phyloP scores from a whole-genome alignment of 2,329 filamentous ascomycete genomes.

The Pyrenophora tritici-repentis region DNA sequence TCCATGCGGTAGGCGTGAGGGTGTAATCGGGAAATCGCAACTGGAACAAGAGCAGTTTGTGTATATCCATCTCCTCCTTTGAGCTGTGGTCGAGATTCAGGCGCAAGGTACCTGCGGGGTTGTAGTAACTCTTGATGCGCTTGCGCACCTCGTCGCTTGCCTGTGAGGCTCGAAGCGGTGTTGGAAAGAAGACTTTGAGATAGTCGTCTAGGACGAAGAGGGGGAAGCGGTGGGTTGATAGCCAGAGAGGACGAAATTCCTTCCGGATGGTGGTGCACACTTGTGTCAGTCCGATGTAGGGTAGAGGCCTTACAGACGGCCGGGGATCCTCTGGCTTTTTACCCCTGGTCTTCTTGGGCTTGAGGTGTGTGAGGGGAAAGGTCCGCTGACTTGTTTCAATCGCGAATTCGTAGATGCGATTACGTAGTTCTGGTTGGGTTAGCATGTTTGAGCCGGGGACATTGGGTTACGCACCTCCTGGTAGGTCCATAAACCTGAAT shows the following conservation, averaged over 20 bases:
- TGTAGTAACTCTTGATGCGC: slow-evolving; percentile 8
- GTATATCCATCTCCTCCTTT: slow-evolving; percentile 10
- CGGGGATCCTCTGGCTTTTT: not conserved
- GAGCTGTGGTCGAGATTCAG: slow-evolving; percentile 18
- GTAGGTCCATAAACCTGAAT: slow-evolving; percentile 32
- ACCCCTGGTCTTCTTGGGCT: not conserved
- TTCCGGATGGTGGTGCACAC: slow-evolving; percentile 26
- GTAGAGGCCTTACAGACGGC: slow-evolving; percentile 8
- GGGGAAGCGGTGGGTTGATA: slow-evolving; percentile 26
- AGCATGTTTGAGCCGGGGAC: not conserved
- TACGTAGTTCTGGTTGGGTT: slow-evolving; percentile 26
- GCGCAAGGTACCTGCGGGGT: slow-evolving; percentile 15
- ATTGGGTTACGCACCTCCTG: slow-evolving; percentile 20
- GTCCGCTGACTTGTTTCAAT: slow-evolving; percentile 10
- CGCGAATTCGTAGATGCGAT: slow-evolving; percentile 30
- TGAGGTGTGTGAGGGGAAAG: slow-evolving; percentile 21
- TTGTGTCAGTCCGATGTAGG: slow-evolving; percentile 30
- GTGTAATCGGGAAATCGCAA: slow-evolving; percentile 21
- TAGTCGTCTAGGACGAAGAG: slow-evolving; percentile 22
- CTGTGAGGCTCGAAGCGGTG: not conserved
- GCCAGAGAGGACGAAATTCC: slow-evolving; percentile 35
- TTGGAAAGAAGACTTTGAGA: slow-evolving; percentile 28
- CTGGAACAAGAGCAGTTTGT: slow-evolving; percentile 25
- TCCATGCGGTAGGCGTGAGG: slow-evolving; percentile 4
- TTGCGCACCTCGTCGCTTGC: not conserved